Conservation (phyloP, 2,329 filamentous ascomycete genomes). For the Hyphodiscus sp. region DNA sequence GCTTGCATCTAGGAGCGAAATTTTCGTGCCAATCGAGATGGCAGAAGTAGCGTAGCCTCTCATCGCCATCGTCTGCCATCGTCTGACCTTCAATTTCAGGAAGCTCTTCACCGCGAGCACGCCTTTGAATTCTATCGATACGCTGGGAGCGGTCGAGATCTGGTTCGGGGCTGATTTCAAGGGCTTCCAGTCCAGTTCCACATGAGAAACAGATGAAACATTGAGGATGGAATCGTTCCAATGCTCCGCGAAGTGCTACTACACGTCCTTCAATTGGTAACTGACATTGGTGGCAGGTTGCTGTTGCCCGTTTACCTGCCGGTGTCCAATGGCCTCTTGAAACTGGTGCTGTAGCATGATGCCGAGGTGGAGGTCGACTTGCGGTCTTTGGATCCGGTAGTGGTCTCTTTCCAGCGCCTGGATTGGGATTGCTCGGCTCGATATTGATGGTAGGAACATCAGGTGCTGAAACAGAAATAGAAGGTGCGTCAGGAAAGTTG, state of each 20-base stretch:
- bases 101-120: slow-evolving; percentile 51
- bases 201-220: slow-evolving; percentile 91
- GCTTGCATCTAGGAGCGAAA: slow-evolving; percentile 88
- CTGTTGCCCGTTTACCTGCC: slow-evolving; percentile 50
- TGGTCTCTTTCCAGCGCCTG: slow-evolving; percentile 24
- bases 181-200: slow-evolving; percentile 80
- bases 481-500: slow-evolving; percentile 26
- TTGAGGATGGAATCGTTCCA: slow-evolving; percentile 79
- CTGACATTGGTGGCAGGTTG: slow-evolving; percentile 77
- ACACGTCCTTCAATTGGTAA: slow-evolving; percentile 85
- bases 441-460: slow-evolving; percentile 30
- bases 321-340: slow-evolving; percentile 49
- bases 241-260: slow-evolving; percentile 68
- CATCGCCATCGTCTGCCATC: slow-evolving; percentile 65
- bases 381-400: slow-evolving; percentile 34
- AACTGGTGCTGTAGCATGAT: slow-evolving; percentile 28
- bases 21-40: slow-evolving; percentile 98
- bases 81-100: slow-evolving; percentile 58
- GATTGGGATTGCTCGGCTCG: slow-evolving; percentile 6
- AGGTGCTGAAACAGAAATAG: slow-evolving; percentile 24
- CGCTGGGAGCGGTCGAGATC: slow-evolving; percentile 63
- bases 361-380: slow-evolving; percentile 28
- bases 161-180: slow-evolving; percentile 94
- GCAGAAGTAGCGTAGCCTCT: slow-evolving; percentile 80
- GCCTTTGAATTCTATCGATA: slow-evolving; percentile 64